Conservation (phyloP, 2,329 filamentous ascomycete genomes). For the Xylariaceae sp. region DNA sequence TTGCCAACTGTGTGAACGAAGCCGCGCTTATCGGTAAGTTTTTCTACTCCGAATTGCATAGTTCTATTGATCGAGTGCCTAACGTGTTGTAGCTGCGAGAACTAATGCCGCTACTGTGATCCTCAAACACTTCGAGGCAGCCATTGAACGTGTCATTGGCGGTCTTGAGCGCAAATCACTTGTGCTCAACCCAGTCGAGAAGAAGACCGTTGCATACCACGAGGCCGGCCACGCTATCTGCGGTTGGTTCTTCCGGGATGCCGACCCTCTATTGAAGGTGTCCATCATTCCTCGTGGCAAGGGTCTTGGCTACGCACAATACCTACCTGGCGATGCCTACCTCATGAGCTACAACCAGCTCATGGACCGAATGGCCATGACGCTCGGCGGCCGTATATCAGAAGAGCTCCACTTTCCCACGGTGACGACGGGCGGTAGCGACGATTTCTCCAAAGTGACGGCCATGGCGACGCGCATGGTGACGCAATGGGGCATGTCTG, state of each 20-base stretch:
- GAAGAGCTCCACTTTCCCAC: conserved; percentile 97
- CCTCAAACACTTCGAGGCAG: conserved; percentile 93
- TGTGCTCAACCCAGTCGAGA: conserved; percentile 88
- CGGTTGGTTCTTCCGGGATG: conserved; percentile 94
- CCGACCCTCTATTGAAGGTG: conserved; percentile 96
- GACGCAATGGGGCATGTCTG: conserved; percentile 98
- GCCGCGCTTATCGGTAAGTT: conserved; percentile 86
- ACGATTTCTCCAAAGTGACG: conserved; percentile 98
- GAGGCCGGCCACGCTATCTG: conserved; percentile 98
- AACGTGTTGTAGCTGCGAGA: conserved; percentile 67
- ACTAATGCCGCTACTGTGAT: conserved; percentile 73
- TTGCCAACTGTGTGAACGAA: conserved; percentile 98
- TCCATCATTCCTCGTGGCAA: conserved; percentile 97
- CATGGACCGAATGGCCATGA: conserved; percentile 99
- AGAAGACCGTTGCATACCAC: conserved; percentile 94
- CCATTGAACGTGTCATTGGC: conserved; percentile 94
- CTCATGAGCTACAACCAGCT: conserved; percentile 93
- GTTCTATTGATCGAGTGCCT: conserved; percentile 29
- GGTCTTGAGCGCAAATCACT: conserved; percentile 96
- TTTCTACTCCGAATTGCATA: not conserved
- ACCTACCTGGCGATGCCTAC: conserved; percentile 91
- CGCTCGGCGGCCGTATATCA: conserved; percentile 87
- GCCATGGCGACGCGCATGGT: conserved; percentile 96
- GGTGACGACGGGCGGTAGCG: conserved; percentile 89
- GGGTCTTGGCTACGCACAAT: conserved; percentile 93